A percentile compares a stretch with the other conserved stretches of the same genome.
Evolutionary conservation across 495 filamentous ascomycete species (phyloP).

Genomic region (Penicillium antarcticum): DNA sequence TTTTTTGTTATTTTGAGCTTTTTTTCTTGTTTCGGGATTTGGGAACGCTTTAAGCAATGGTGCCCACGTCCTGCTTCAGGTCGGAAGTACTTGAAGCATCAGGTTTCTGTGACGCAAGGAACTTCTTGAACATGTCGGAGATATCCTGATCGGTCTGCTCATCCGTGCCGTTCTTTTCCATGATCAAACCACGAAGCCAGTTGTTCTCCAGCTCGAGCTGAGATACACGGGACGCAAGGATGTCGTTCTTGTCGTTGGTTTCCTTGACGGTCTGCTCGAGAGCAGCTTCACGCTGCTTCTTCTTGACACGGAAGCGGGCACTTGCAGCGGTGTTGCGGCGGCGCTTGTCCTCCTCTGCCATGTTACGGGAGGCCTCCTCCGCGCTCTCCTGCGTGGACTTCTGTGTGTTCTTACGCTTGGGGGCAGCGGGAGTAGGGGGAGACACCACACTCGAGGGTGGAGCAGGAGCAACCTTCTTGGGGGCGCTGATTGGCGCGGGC

Average conservation of each 20-base stretch:
- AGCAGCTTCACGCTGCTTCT: conserved; percentile 96
- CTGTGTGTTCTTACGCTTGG: conserved; percentile 42
- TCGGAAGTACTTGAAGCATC: conserved; percentile 32
- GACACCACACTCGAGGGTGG: conserved; percentile 14
- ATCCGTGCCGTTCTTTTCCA: conserved; percentile 75
- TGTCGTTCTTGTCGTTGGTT: conserved; percentile 74
- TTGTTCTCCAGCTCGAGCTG: conserved; percentile 93
- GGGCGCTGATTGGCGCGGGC: conserved; percentile 18
- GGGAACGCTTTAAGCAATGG: conserved; percentile 16
- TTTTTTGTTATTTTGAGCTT: conserved; percentile 12
- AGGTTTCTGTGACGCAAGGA: conserved; percentile 39
- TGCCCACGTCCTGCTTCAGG: conserved; percentile 41
- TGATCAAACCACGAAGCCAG: conserved; percentile 90
- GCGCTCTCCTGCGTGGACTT: conserved; percentile 31
- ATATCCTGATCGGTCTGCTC: conserved; percentile 43
- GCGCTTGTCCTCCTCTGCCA: conserved; percentile 96
- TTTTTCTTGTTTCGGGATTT: conserved; percentile 8
- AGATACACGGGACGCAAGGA: conserved; percentile 77
- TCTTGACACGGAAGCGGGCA: conserved; percentile 97
- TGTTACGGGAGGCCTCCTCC: conserved; percentile 57
- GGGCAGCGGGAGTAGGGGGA: conserved; percentile 18
- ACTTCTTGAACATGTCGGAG: conserved; percentile 48
- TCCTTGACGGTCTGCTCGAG: conserved; percentile 89
- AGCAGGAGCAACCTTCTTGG: conserved; percentile 17
- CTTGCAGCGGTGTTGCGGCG: conserved; percentile 93